phyloP scores from a whole-genome alignment of 2,329 filamentous ascomycete species.

The Tolypocladium endophyticum region DNA sequence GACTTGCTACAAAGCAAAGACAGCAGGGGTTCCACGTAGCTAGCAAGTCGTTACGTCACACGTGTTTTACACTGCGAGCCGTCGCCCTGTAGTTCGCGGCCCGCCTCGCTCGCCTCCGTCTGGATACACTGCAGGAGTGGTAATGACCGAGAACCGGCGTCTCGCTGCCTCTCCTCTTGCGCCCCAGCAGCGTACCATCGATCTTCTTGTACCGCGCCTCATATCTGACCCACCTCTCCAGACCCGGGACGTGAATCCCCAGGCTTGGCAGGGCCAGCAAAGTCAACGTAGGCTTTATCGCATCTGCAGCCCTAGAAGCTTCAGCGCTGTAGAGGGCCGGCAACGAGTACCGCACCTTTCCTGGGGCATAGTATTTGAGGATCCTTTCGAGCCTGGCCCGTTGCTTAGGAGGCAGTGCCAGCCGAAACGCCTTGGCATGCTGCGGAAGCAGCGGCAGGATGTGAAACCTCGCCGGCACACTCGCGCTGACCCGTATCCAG shows the following conservation, averaged over 20 bases:
- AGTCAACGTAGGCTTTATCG: slow-evolving; percentile 17
- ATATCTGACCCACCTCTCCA: slow-evolving; percentile 38
- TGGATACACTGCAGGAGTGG: not conserved
- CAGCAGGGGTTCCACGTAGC: not conserved
- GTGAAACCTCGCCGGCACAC: slow-evolving; percentile 28
- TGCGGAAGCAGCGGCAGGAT: slow-evolving; percentile 34
- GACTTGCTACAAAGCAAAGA: not conserved
- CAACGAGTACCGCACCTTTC: slow-evolving; percentile 44
- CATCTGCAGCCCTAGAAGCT: slow-evolving; percentile 1
- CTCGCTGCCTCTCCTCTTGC: slow-evolving; percentile 4
- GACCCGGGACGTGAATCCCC: slow-evolving; percentile 32
- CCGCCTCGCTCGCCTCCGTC: not conserved
- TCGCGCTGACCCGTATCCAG: slow-evolving; percentile 42
- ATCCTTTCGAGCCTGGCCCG: slow-evolving; percentile 25
- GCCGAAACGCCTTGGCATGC: slow-evolving; percentile 37
- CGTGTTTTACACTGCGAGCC: not conserved
- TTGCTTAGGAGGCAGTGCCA: slow-evolving; percentile 23
- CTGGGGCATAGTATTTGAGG: slow-evolving; percentile 40
- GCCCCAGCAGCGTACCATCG: slow-evolving; percentile 27
- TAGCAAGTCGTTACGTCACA: not conserved
- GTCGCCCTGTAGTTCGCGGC: not conserved
- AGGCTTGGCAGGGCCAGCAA: slow-evolving; percentile 45
- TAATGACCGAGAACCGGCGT: slow-evolving; percentile 20
- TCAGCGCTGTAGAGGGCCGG: slow-evolving; percentile 42
- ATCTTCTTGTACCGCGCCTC: slow-evolving; percentile 40